phyloP scores from a whole-genome alignment of 148 eudicot genomes.

The Vaccinium myrtillus region DNA sequence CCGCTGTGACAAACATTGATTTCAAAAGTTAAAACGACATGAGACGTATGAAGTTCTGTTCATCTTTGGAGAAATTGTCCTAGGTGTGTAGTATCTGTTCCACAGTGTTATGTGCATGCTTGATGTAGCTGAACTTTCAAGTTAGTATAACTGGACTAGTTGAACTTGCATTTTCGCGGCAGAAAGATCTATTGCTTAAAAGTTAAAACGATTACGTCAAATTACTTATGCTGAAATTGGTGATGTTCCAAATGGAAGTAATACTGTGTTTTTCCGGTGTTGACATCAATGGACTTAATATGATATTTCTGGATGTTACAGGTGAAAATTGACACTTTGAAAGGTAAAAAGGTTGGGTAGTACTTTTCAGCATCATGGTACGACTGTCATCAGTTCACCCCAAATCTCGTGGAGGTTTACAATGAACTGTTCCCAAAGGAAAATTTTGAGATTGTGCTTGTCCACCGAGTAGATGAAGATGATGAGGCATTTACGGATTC shows the following conservation, averaged over 20 bases:
- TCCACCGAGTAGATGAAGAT: slow-evolving; percentile 19
- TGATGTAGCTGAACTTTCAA: not conserved
- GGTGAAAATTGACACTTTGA: slow-evolving; percentile 19
- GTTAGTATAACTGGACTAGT: not conserved
- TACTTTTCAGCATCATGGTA: slow-evolving; percentile 30
- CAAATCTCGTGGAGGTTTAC: slow-evolving; percentile 18
- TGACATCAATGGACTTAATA: not conserved
- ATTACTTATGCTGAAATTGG: not conserved
- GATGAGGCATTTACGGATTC: slow-evolving; percentile 21
- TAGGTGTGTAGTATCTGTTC: not conserved
- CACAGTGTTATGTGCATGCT: not conserved
- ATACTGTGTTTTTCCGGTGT: not conserved
- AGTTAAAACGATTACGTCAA: not conserved
- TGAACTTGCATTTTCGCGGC: not conserved
- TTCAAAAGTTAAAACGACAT: not conserved
- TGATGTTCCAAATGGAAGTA: not conserved
- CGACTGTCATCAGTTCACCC: slow-evolving; percentile 25
- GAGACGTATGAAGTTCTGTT: not conserved
- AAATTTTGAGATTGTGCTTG: slow-evolving; percentile 23
- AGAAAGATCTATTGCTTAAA: not conserved
- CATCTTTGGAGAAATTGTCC: not conserved
- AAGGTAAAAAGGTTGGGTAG: slow-evolving; percentile 20
- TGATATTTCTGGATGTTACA: slow-evolving; percentile 8
- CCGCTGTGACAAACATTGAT: not conserved
- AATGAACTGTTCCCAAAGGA: slow-evolving; percentile 18